Evolutionary conservation across 305 asterid genomes (phyloP), one percentile per base, ranked within the genome.

Genomic region (Plantago lanceolata): DNA sequence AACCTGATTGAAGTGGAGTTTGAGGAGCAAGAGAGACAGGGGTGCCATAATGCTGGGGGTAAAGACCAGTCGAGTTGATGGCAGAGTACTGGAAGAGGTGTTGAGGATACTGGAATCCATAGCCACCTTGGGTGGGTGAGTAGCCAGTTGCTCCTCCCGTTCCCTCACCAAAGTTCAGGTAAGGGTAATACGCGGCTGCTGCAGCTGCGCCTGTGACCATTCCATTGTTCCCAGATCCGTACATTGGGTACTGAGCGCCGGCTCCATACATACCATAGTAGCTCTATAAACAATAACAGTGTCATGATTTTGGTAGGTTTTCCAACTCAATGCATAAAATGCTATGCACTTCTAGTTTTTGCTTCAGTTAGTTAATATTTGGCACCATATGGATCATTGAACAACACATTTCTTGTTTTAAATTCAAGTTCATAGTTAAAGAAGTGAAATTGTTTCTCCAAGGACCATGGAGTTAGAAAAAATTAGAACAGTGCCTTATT

Each of bases 1-100:
- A 74, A 90, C 97, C 97, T 85, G 98, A 85, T 74, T 85, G 96
- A 54, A 89, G 80, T 16, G 95, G 88, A 69, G 93, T 81, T 26
- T 85, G 71, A 2, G 95, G 78, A 11, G 95, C 89, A 44, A 86
- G 85, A 62, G 98, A 89, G 17, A 87, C 82, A 19, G 98, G 96
- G 51, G 96, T 78, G 50, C 84, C 95, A 63, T 87, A 89, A 74
- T 84, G 95, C 17, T 88, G 95, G 49, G 96, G 85, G 57, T 83
- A 85, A 65, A 78, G 74, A 29, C 82, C 90, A 33, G 88, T 51
- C 11, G 94, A 72, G 74, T 72, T 83, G 9, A 78, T 56, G 13
- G 79, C 75, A 0, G 95, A 82, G 68, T 92, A 92, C 71, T 81
- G 96, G 73, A 78, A 79, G 78, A 92, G 84, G 70, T 86, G 96